A percentile compares a stretch with the other conserved stretches of the same genome.
Conservation (phyloP, 371 early-diverging fungal species). For the Apophysomyces variabilis region DNA sequence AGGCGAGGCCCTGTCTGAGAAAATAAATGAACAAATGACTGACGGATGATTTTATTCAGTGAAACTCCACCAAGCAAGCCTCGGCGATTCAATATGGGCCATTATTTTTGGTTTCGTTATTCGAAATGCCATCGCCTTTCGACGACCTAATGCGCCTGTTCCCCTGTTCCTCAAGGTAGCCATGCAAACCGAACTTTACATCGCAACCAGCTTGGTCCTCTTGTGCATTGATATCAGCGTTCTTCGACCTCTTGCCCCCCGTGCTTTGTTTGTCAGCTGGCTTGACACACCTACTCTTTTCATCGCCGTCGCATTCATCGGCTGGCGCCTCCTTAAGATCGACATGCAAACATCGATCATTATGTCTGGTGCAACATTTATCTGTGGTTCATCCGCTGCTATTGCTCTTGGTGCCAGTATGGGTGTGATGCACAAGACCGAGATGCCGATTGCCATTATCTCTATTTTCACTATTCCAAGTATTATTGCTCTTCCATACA, state of each 20-base stretch:
- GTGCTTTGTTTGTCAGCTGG: conserved; percentile 69
- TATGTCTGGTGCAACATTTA: conserved; percentile 66
- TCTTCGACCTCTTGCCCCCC: conserved; percentile 58
- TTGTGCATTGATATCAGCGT: conserved; percentile 64
- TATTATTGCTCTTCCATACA: conserved; percentile 67
- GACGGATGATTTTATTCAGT: conserved; percentile 18
- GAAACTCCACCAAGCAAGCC: conserved; percentile 48
- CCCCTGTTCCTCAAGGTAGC: conserved; percentile 62
- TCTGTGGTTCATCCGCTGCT: conserved; percentile 70
- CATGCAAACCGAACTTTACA: conserved; percentile 65
- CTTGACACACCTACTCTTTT: conserved; percentile 63
- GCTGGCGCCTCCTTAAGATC: conserved; percentile 55
- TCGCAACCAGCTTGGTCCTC: conserved; percentile 63
- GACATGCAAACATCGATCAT: conserved; percentile 65
- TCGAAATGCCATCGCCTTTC: conserved; percentile 48
- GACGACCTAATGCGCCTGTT: conserved; percentile 41
- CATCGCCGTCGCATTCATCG: conserved; percentile 57
- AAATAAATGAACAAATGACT: not conserved
- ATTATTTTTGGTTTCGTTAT: conserved; percentile 59
- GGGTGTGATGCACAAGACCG: conserved; percentile 60
- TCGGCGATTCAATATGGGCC: conserved; percentile 70
- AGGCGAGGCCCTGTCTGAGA: not conserved
- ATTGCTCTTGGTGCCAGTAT: conserved; percentile 64
- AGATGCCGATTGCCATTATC: conserved; percentile 68
- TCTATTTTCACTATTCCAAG: conserved; percentile 70